Percentiles rank a stretch among this genome's conserved stretches.
Evolutionary conservation across 768 basidiomycete genomes (phyloP).

Genomic region (Leccinum variicolor): DNA sequence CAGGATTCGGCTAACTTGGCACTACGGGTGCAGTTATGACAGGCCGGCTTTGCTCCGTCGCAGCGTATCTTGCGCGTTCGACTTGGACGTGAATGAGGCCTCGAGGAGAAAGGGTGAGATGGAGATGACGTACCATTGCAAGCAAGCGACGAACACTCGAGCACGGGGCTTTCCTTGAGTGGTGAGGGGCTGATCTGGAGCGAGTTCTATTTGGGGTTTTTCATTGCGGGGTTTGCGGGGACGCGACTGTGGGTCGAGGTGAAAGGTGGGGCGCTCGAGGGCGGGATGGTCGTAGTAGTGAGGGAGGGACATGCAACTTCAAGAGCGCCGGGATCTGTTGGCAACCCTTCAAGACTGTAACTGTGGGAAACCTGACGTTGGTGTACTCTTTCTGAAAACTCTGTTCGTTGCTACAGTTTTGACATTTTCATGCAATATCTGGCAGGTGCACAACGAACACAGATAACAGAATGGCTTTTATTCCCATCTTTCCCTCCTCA

Average conservation of each 20-base stretch:
- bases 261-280: neutral
- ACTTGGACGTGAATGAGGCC: slow-evolving; percentile 34
- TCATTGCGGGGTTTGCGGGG: slow-evolving; percentile 45
- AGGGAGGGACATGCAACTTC: slow-evolving; percentile 20
- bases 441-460: no score
- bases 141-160: slow-evolving; percentile 75
- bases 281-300: neutral
- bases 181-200: slow-evolving; percentile 74
- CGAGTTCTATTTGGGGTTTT: slow-evolving; percentile 62
- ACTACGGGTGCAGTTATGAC: slow-evolving; percentile 68
- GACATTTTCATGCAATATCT: no score
- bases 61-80: slow-evolving; percentile 79
- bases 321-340: no score
- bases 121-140: slow-evolving; percentile 57
- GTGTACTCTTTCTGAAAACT: no score
- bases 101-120: neutral
- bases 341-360: no score
- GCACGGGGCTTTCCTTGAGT: slow-evolving; percentile 76
- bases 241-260: neutral
- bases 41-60: slow-evolving; percentile 74
- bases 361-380: no score
- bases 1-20: slow-evolving; percentile 46
- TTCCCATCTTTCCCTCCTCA: no score
- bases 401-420: no score
- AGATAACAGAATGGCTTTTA: no score